Base-by-base conservation (phyloP, 805 yeast genomes). In the Kodamaea hsintzibuensis region DNA sequence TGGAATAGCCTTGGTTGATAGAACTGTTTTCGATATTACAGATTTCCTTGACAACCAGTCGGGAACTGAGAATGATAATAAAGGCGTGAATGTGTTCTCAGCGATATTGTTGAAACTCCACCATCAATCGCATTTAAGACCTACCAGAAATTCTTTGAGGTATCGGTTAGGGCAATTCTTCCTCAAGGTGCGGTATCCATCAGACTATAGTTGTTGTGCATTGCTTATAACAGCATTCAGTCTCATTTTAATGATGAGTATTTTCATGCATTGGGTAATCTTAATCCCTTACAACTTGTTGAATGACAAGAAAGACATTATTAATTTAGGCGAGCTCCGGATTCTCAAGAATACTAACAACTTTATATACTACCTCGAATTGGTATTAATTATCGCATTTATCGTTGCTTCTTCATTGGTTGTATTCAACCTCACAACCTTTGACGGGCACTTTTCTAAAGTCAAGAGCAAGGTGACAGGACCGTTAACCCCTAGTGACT, bases 1-100 rank as follows among this genome's bases (percentile, higher is more conserved):
- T 1, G 83, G 91, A 0, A 82, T 88, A 1, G 70, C 89, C 30
- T 77, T 86, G 14, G 80, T 89, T 39, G 96, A 90, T 69, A 70
- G 85, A 30, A 79, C 85, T 47, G 76, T 90, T 51, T 66, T 80
- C 25, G 92, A 86, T 59, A 73, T 86, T 14, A 80, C 80, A 13
- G 90, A 85, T 55, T 64, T 84, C 42, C 57, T 60, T 43, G 58
- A 56, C 27, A 50, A 43, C 17, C 47, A 44, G 22, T 16, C 30
- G 10, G 55, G 39, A 12, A 19, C 14, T 44, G 27, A 57, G 61
- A n/a, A 10, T 12, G 59, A 56, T 40, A 33, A 64, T 1, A 69
- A 69, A 10, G 72, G 68, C 13, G 67, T 63, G 3, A 70, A 71
- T 52, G 53, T 62, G 9, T 49, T 72, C 10, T 67, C 76, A 1